Conservation (phyloP, 495 filamentous ascomycete genomes). For the Chaetomium cochliodes region DNA sequence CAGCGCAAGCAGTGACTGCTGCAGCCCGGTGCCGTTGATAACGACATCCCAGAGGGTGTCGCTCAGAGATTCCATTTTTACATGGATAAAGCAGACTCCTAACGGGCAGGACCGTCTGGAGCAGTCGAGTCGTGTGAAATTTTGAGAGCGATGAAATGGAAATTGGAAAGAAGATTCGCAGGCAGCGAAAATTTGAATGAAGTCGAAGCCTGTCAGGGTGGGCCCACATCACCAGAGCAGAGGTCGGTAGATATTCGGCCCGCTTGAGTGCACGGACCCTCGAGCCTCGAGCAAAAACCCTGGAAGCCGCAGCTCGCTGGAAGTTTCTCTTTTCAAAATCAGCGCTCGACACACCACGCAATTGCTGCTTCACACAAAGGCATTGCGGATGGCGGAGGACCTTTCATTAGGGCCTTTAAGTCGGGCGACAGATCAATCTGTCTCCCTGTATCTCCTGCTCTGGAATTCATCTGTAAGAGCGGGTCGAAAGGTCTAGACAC, state of each 20-base stretch:
- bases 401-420: constrained; percentile 71
- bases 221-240: background rate
- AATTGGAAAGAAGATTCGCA: constrained; percentile 24
- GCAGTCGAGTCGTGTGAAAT: constrained; percentile 17
- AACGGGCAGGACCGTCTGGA: constrained; percentile 29
- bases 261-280: constrained; percentile 26
- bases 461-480: constrained; percentile 77
- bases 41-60: constrained; percentile 88
- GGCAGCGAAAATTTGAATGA: constrained; percentile 39
- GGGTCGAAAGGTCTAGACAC: constrained; percentile 63
- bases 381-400: constrained; percentile 44
- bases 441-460: constrained; percentile 97
- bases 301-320: background rate
- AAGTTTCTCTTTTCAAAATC: constrained; percentile 43
- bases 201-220: constrained; percentile 29
- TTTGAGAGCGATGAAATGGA: constrained; percentile 30
- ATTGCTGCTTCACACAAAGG: constrained; percentile 39
- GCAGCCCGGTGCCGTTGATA: constrained; percentile 83
- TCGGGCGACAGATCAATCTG: constrained; percentile 65
- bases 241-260: constrained; percentile 27
- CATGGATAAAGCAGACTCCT: constrained; percentile 27
- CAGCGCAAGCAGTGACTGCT: constrained; percentile 90
- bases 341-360: constrained; percentile 51
- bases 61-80: constrained; percentile 72
- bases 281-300: constrained; percentile 2